These are phyloP conservation scores for Saccharomycopsis sp. DNA, from an alignment of 805 yeast species.

Conservation along the genomic window DNA sequence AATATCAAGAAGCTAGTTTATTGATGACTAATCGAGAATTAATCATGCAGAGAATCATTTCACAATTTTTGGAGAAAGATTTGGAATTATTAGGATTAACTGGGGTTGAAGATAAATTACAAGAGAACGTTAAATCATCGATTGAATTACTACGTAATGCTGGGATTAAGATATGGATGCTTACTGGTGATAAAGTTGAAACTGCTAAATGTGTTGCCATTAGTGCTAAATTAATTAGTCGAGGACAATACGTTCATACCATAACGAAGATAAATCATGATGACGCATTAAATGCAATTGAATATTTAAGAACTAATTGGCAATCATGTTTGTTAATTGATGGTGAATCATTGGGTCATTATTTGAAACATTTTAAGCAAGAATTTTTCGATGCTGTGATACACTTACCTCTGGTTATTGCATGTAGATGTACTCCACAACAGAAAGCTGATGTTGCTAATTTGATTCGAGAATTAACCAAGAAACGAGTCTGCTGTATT, in stretches of 20 bases:
- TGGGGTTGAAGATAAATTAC: slow-evolving; percentile 96
- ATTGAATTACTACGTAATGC: slow-evolving; percentile 92
- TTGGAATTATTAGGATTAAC: slow-evolving; percentile 86
- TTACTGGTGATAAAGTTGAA: slow-evolving; percentile 98
- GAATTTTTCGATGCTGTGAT: slow-evolving; percentile 78
- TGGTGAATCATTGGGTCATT: slow-evolving; percentile 81
- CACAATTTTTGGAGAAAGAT: slow-evolving; percentile 69
- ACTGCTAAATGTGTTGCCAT: slow-evolving; percentile 97
- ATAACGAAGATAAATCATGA: slow-evolving; percentile 61
- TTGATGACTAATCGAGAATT: slow-evolving; percentile 76
- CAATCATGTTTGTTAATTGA: slow-evolving; percentile 73
- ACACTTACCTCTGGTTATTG: slow-evolving; percentile 86
- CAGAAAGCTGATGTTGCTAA: slow-evolving; percentile 95
- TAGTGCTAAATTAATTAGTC: slow-evolving; percentile 84
- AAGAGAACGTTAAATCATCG: slow-evolving; percentile 83
- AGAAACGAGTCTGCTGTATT: slow-evolving; percentile 90
- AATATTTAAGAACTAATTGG: slow-evolving; percentile 54
- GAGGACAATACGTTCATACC: slow-evolving; percentile 91
- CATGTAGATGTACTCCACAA: slow-evolving; percentile 98
- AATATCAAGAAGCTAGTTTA: slow-evolving; percentile 65
- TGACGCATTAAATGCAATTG: slow-evolving; percentile 68
- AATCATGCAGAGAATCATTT: slow-evolving; percentile 60
- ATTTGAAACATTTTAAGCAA: slow-evolving; percentile 50
- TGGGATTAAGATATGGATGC: slow-evolving; percentile 97
- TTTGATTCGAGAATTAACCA: slow-evolving; percentile 69